phyloP scores from a whole-genome alignment of 257 asterid species.

The Solanum pimpinellifolium region DNA sequence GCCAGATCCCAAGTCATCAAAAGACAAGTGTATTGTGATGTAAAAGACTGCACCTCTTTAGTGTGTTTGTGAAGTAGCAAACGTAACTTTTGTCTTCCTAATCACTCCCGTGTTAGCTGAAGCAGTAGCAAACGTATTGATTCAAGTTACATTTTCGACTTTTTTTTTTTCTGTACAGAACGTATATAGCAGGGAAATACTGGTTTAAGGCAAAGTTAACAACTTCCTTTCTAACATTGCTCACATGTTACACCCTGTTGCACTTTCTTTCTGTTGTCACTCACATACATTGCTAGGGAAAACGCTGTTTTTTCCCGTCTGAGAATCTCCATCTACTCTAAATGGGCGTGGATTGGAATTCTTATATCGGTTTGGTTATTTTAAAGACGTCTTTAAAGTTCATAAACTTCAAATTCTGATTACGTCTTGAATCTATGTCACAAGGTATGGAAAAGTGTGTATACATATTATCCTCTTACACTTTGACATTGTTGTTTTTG shows the following conservation, averaged over 20 bases:
- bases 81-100: not conserved
- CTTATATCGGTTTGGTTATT: not conserved
- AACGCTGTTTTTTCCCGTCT: not conserved
- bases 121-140: not conserved
- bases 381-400: not conserved
- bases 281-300: not conserved
- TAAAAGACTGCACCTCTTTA: not conserved
- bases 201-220: not conserved
- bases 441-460: not conserved
- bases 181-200: not conserved
- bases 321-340: not conserved
- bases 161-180: not conserved
- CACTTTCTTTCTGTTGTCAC: not conserved
- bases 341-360: not conserved
- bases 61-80: not conserved
- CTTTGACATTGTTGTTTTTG: not conserved
- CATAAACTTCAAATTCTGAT: not conserved
- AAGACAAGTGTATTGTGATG: conserved; percentile 69
- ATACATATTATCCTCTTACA: not conserved
- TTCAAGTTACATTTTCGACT: not conserved
- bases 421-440: not conserved
- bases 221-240: not conserved
- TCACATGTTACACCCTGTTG: not conserved
- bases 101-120: not conserved
- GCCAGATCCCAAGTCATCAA: conserved; percentile 54